These are phyloP conservation scores for Nigrograna mackinnonii DNA, from an alignment of 2,329 filamentous ascomycete species.

Conservation along the genomic window DNA sequence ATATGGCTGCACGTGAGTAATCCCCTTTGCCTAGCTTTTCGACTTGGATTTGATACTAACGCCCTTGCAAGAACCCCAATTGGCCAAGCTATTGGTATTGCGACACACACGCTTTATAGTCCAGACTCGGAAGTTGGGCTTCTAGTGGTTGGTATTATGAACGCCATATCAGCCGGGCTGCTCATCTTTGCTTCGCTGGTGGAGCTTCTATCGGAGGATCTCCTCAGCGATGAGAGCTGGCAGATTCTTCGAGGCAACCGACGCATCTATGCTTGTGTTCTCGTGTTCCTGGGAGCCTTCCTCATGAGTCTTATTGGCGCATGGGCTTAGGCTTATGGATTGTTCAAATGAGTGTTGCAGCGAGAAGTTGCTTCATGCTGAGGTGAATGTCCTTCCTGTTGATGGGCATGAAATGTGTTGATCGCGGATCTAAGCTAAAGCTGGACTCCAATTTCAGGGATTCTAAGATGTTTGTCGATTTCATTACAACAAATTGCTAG, in stretches of 20 bases:
- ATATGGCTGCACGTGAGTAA: slow-evolving; percentile 59
- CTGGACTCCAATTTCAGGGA: no score
- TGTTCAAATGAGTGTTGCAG: no score
- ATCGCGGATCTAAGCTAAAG: no score
- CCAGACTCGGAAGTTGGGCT: slow-evolving; percentile 75
- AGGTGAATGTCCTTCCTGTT: no score
- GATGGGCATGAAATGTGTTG: no score
- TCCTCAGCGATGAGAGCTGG: slow-evolving; percentile 76
- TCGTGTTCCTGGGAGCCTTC: slow-evolving; percentile 66
- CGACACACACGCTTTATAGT: slow-evolving; percentile 79
- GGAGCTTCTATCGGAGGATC: slow-evolving; percentile 84
- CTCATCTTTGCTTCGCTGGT: slow-evolving; percentile 82
- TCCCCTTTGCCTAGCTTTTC: background rate
- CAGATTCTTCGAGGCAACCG: slow-evolving; percentile 64
- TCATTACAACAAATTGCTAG: no score
- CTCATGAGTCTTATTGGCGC: slow-evolving; percentile 75
- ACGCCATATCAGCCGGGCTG: slow-evolving; percentile 80
- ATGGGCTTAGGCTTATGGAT: slow-evolving; percentile 66
- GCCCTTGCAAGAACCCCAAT: slow-evolving; percentile 62
- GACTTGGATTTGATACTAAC: slow-evolving; percentile 2
- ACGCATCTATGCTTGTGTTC: slow-evolving; percentile 64
- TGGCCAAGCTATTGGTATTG: slow-evolving; percentile 79
- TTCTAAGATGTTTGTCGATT: no score
- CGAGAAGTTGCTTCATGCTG: no score
- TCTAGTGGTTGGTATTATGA: slow-evolving; percentile 84